Percentiles rank a stretch among this genome's conserved stretches.
These are phyloP conservation scores for Collybiopsis luxurians DNA, from an alignment of 768 basidiomycete genomes.

Conservation along the genomic window DNA sequence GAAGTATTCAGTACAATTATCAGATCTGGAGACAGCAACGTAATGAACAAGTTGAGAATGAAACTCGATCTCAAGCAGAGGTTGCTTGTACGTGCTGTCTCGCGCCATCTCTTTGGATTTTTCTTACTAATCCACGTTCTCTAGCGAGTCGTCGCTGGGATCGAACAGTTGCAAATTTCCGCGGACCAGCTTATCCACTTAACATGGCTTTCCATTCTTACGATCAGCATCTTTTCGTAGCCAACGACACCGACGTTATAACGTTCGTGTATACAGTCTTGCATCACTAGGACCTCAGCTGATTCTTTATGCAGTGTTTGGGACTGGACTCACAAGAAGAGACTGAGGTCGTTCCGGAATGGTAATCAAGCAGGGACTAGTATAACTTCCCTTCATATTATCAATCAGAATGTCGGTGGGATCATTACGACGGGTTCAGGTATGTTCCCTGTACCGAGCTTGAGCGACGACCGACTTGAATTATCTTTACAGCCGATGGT, in stretches of 20 bases:
- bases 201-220: conserved; percentile 90
- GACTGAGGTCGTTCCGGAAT: conserved; percentile 83
- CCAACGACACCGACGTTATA: conserved; percentile 84
- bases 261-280: conserved; percentile 45
- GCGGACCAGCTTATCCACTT: conserved; percentile 57
- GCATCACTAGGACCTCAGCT: not conserved
- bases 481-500: conserved; percentile 68
- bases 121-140: conserved; percentile 1
- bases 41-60: conserved; percentile 75
- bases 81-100: conserved; percentile 58
- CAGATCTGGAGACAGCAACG: conserved; percentile 93
- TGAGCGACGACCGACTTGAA: not conserved
- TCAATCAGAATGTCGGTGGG: conserved; percentile 94
- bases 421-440: conserved; percentile 86
- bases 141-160: conserved; percentile 71
- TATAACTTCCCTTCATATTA: conserved; percentile 86
- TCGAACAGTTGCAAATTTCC: conserved; percentile 62
- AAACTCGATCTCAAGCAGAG: conserved; percentile 69
- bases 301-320: conserved; percentile 61
- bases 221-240: conserved; percentile 83
- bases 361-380: conserved; percentile 80
- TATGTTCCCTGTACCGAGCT: conserved; percentile 26
- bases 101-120: not conserved
- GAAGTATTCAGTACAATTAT: conserved; percentile 90
- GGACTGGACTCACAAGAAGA: conserved; percentile 87